Evolutionary conservation across 108 stramenopile species (phyloP), one percentile per base, ranked within the genome.

Genomic region (Nannochloropsis granulata): DNA sequence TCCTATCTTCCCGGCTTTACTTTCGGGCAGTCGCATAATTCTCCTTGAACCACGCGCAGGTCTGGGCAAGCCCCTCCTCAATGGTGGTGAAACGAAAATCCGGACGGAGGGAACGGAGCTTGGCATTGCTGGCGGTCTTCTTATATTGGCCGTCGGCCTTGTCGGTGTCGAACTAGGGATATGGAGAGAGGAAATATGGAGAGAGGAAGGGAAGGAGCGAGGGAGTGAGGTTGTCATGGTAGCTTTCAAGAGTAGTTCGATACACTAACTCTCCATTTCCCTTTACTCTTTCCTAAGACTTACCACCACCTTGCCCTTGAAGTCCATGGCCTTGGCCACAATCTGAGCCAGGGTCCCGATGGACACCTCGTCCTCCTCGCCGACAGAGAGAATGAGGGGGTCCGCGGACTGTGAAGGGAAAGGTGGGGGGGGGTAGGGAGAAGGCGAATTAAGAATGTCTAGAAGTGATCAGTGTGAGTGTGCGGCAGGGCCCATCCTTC

Each of bases 81-180:
- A 99, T 96, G 23, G 93, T 82, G 10, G 94, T 95, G 91, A 99
- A 99, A 84, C 97, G 88, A 88, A 95, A 97, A 90, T 96, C 97
- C 25, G 98, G 96, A 45, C 89, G 84, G 84, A 90, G 91, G 79
- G 83, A 84, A 79, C 95, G 92, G 84, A 99, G 91, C 89, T 96
- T 97, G 44, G 91, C 93, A 90, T 99, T 99, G 88, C 92, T 89
- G 13, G 97, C 97, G 43, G 98, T 99, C 93, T 99, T 99, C 93
- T 98, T 98, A 92, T 93, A 96, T 90, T 99, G 98, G 43, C 98
- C 98, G 90, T 99, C 98, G 19, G 95, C 92, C 92, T 98, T 96
- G 82, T 84, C 85, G 19, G 94, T 93, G 90, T 97, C 95, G 86
- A 97, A 98, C 7, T 80, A 43, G 11, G 0, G 23, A 13, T 14